Base-by-base conservation (phyloP, 805 yeast species). In the Pichia sporocuriosa region DNA sequence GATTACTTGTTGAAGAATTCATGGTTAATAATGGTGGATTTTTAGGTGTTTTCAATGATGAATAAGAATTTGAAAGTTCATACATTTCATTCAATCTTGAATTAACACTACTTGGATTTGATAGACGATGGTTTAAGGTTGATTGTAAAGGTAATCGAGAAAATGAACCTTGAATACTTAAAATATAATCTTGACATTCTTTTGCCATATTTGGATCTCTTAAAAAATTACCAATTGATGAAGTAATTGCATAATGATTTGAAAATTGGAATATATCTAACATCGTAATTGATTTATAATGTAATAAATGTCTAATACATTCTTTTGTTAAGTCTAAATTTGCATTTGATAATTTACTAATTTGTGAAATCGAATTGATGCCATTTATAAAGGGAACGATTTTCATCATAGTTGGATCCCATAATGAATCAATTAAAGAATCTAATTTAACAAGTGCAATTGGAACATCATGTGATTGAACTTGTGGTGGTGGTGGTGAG, bases 351-450 rank as follows among this genome's bases (percentile, higher is more conserved):
- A 88, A 61, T 39, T 77, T 76, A 16, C 95, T 77, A 29, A 94
- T 90, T 42, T 73, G 72, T 28, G 77, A 70, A 16, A 93, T 77
- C 6, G 93, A 84, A 58, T 90, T 90, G 37, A 88, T 69, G 1
- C 99, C 98, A 54, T 93, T 78, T 37, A 93, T 86, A 50, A 70
- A 83, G 0, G 96, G 96, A 10, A 86, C 63, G 20, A 93, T 84
- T 51, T 84, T 81, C 35, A 87, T 68, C 93, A 93, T 83, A 2
- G 97, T 90, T 1, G 97, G 97, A 61, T 93, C 98, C 97, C 98
- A 93, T 53, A 84, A 82, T 8, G 84, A 82, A 60, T 93, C 98
- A 32, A 86, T 80, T 47, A 93, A 68, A 29, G 74, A 66, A 23
- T 72, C 72, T 26, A 93, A 65, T 39, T 79, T 78, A 1, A 93